Percentiles rank a stretch among this genome's conserved stretches.
These are phyloP conservation scores for Colletotrichum noveboracense DNA, from an alignment of 2,329 filamentous ascomycete species.

Conservation along the genomic window DNA sequence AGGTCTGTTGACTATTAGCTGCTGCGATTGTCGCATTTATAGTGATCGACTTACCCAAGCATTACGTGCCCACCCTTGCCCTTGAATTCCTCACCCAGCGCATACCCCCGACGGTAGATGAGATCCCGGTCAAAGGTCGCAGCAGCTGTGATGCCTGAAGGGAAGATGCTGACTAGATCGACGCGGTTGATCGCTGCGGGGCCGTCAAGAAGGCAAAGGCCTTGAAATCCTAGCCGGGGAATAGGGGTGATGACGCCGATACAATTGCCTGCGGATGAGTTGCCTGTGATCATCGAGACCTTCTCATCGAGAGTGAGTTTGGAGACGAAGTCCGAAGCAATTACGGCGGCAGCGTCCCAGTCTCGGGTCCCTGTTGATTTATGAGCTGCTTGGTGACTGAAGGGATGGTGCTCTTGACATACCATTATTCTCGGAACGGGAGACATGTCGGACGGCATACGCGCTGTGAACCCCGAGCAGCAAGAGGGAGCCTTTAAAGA, in stretches of 20 bases:
- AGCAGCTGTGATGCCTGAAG: constrained; percentile 73
- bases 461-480: neutral
- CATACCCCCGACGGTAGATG: constrained; percentile 68
- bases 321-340: constrained; percentile 60
- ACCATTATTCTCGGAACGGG: neutral
- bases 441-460: neutral
- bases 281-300: constrained; percentile 37
- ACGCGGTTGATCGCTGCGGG: neutral
- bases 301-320: constrained; percentile 72
- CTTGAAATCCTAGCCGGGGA: constrained; percentile 44
- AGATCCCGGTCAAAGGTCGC: constrained; percentile 75
- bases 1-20: constrained; percentile 60
- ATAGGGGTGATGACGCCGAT: constrained; percentile 51
- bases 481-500: neutral
- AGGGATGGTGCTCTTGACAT: neutral
- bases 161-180: constrained; percentile 54
- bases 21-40: neutral
- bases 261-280: constrained; percentile 12
- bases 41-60: neutral
- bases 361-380: neutral
- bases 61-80: constrained; percentile 60
- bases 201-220: neutral
- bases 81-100: constrained; percentile 74
- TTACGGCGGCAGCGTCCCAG: constrained; percentile 65
- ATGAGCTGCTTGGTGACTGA: fast-evolving